Evolutionary conservation across 176 grass and related monocot genomes (phyloP), one percentile per base, ranked within the genome.

Genomic region (Oryza brachyantha): DNA sequence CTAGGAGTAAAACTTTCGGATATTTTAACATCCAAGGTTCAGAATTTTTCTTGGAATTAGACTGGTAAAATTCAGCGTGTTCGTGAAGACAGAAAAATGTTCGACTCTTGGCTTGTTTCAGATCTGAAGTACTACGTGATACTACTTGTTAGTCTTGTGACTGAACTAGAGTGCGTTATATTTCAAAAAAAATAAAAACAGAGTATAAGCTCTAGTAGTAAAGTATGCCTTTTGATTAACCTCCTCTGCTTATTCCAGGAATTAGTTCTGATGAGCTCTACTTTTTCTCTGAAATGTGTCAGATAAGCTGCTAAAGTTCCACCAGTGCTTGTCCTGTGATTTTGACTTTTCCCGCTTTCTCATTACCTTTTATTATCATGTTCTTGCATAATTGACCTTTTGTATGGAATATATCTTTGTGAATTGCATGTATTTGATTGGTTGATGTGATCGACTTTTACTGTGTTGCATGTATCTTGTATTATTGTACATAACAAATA

Each of bases 91-190:
- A 8, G 1, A 64, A 64, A 32, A 32, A 29, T 52, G 41, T 28
- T 29, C 26, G 0, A 10, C 70, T 71, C 29, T 76, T 46, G 46
- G 27, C 59, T 24, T 42, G 66, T 32, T 73, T 73, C 72, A 66
- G 80, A 87, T 84, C 70, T 87, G 41, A 61, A 38, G 31, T 32
- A 32, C n/a, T n/a, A n/a, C n/a, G n/a, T 32, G 4, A n/a, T n/a
- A n/a, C n/a, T 27, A 3, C 66, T 70, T 43, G 31, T 35, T 70
- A 28, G 45, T 10, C 16, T 42, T 52, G 9, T 29, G 24, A 43
- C 19, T 31, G 32, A 27, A 52, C 19, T 19, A 52, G 48, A 52
- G 19, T 52, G 17, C 14, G 48, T 8, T 21, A 21, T 52, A 52
- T 52, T 52, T 52, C 6, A 8, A 52, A 21, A 52, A 52, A 50